Evolutionary conservation across 2,329 filamentous ascomycete species (phyloP), one percentile per base, ranked within the genome.

Genomic region (Geosmithia morbida): DNA sequence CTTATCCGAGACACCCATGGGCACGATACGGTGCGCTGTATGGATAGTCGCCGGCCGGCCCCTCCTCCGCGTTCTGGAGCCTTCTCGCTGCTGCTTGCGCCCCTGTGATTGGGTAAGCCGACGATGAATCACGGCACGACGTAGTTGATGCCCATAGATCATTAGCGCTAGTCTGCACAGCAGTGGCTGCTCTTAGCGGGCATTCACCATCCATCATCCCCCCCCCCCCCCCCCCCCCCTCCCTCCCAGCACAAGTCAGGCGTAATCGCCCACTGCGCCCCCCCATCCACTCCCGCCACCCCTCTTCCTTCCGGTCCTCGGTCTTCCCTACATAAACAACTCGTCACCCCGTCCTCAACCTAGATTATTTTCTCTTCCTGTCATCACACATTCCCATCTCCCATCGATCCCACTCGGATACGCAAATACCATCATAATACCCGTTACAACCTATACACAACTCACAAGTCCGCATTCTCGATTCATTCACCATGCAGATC

Each of bases 401-500:
- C 43, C 22, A 17, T n/a, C 43, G 6, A 44, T 29, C 20, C 43
- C 3, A 7, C n/a, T 43, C 41, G 41, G 14, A 43, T 37, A 33
- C 44, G 7, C 13, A 20, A 46, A 20, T 29, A 49, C 43, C 17
- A 13, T 22, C 29, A 33, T 41, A 26, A 42, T n/a, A 40, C 17
- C 16, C 26, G n/a, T 3, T 17, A 4, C 29, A 18, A 44, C 14
- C 33, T 37, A 37, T 37, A 37, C 33, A 11, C 44, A 45, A 19
- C 44, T 22, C 26, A 40, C 22, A 37, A 44, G 39, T 11, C 11
- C 22, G 20, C 19, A 22, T 13, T 29, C 29, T 43, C 5, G 33
- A 43, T 57, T 57, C 57, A 61, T 64, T 55, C 68, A 81, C 56
- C 67, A 94, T 95, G 89, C 89, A 95, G 78, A 95, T 96, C 77